A percentile compares a stretch with the other conserved stretches of the same genome.
phyloP scores from a whole-genome alignment of 2,329 filamentous ascomycete genomes.

The Hypoxylon sp. region DNA sequence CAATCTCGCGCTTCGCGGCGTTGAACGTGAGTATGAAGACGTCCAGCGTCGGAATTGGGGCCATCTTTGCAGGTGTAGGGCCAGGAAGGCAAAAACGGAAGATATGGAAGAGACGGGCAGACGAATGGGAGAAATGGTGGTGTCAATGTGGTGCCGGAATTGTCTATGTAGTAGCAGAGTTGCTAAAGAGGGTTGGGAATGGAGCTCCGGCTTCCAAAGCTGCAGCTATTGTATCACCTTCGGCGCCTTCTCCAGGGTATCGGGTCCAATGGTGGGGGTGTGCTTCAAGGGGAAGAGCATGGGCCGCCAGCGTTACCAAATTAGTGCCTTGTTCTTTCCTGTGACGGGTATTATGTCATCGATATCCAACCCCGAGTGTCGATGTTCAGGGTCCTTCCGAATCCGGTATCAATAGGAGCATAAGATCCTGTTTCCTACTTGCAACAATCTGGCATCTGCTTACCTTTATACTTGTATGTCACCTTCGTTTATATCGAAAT shows the following conservation, averaged over 20 bases:
- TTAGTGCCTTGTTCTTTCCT: constrained; percentile 3
- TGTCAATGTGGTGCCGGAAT: background rate
- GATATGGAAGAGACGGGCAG: background rate
- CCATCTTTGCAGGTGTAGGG: constrained; percentile 50
- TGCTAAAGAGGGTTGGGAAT: constrained; percentile 12
- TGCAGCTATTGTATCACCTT: constrained; percentile 19
- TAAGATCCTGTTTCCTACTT: background rate
- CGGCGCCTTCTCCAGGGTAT: constrained; percentile 14
- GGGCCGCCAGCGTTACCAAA: background rate
- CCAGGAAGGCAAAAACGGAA: background rate
- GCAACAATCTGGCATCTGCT: background rate
- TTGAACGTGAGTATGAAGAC: constrained; percentile 92
- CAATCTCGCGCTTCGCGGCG: constrained; percentile 80
- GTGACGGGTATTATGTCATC: constrained; percentile 35
- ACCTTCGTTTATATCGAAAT: background rate
- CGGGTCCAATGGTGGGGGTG: constrained; percentile 9
- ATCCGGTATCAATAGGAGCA: constrained; percentile 27
- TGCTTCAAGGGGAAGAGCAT: background rate
- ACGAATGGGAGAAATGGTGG: constrained; percentile 13
- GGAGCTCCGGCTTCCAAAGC: constrained; percentile 1
- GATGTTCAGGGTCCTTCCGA: constrained; percentile 44
- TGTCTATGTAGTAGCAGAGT: constrained; percentile 4
- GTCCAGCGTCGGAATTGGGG: constrained; percentile 69
- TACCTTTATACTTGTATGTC: background rate
- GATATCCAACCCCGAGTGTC: constrained; percentile 13